A percentile compares a stretch with the other conserved stretches of the same genome.
phyloP scores from a whole-genome alignment of 352 stramenopile genomes.

The Halophytophthora batemanensis region DNA sequence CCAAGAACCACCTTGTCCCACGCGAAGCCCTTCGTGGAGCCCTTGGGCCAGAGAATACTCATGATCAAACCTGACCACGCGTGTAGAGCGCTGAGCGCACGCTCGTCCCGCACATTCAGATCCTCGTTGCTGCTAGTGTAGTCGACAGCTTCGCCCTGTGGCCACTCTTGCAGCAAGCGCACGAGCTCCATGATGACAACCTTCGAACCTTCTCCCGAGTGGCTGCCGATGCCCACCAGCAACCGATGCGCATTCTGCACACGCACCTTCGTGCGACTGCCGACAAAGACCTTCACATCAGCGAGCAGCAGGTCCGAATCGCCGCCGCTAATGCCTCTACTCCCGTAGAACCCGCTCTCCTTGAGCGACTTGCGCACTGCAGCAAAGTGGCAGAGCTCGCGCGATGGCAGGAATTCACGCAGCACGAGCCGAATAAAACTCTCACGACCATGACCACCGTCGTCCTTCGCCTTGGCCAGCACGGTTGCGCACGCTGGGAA shows the following conservation, averaged over 20 bases:
- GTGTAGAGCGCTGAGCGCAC: slow-evolving; percentile 72
- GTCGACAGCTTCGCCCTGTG: slow-evolving; percentile 11
- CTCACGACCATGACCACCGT: slow-evolving; percentile 20
- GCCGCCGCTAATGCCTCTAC: slow-evolving; percentile 18
- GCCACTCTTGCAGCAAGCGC: slow-evolving; percentile 66
- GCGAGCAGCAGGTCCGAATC: slow-evolving; percentile 32
- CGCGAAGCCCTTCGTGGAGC: slow-evolving; percentile 67
- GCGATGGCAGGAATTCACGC: slow-evolving; percentile 70
- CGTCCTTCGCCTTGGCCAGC: slow-evolving; percentile 55
- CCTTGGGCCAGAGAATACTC: slow-evolving; percentile 85
- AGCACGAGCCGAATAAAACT: slow-evolving; percentile 58
- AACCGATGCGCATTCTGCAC: slow-evolving; percentile 68
- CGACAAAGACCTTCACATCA: slow-evolving; percentile 39
- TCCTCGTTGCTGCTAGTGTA: slow-evolving; percentile 13
- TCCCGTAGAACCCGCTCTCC: slow-evolving; percentile 48
- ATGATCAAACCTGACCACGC: slow-evolving; percentile 84
- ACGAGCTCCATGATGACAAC: slow-evolving; percentile 74
- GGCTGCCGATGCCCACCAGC: slow-evolving; percentile 58
- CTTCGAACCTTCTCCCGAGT: slow-evolving; percentile 77
- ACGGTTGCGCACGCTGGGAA: slow-evolving; percentile 67
- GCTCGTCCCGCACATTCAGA: slow-evolving; percentile 59
- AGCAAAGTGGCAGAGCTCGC: slow-evolving; percentile 65
- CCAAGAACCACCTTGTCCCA: slow-evolving; percentile 79
- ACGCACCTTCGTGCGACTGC: slow-evolving; percentile 41
- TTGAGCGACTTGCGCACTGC: slow-evolving; percentile 50